Evolutionary conservation across 495 filamentous ascomycete genomes (phyloP), one percentile per base, ranked within the genome.

Genomic region (Penicillium malachiteum): DNA sequence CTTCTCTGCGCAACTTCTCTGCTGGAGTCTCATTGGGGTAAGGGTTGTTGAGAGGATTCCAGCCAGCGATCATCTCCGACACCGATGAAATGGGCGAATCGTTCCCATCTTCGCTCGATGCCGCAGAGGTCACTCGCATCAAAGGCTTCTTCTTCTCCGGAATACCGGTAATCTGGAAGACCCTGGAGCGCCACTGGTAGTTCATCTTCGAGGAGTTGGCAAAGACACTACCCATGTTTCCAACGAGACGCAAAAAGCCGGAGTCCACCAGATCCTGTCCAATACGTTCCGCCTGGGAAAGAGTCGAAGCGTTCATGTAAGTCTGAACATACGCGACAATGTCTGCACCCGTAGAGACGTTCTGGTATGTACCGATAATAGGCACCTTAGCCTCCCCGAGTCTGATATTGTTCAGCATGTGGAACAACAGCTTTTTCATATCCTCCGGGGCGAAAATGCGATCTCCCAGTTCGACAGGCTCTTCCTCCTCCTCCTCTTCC

Each of bases 131-230:
- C 0, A 87, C 85, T 48, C 93, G 84, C 50, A 81, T 80, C 37
- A 89, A 56, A 6, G 85, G 60, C 52, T 81, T 83, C 70, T 92
- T 96, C 77, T 90, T 95, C 69, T 96, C 91, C 1, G 89, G 90
- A 43, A 97, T 79, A 3, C 92, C 92, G 30, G 91, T 84, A 39
- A 91, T 69, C 66, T 96, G 86, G 72, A 96, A 97, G 0, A 87
- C 89, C 71, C 89, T 96, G 3, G 92, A 82, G 41, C 90, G 86
- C 95, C 95, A 99, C 70, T 99, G 94, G 69, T 97, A 99, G 66
- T 88, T 88, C 85, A 97, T 87, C 74, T 88, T 92, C 42, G 92
- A 92, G 75, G 91, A 97, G 73, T 99, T 99, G 55, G 92, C 91
- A 64, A 99, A 99, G 8, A 87, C 89, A 69, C 83, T 97, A 30